A percentile compares a stretch with the other conserved stretches of the same genome.
Conservation (phyloP, 768 basidiomycete genomes). For the Tephrocybe sp. region DNA sequence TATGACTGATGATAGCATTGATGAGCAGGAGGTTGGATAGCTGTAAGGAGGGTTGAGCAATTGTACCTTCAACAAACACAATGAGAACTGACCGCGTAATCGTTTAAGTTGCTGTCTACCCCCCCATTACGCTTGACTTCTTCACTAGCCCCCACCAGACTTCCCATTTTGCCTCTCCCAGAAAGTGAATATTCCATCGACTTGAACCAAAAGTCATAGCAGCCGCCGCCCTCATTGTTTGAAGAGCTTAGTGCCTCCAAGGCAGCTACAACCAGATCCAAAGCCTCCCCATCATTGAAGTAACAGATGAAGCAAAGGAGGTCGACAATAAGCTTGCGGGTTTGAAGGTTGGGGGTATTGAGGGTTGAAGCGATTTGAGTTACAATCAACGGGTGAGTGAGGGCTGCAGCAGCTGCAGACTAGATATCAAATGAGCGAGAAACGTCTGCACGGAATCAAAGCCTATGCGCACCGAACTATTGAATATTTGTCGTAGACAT, state of each 20-base stretch:
- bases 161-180: conserved; percentile 93
- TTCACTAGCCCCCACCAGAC: conserved; percentile 90
- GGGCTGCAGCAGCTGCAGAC: conserved; percentile 69
- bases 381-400: conserved; percentile 70
- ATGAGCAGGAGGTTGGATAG: conserved; percentile 72
- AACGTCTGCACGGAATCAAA: conserved; percentile 8
- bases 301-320: conserved; percentile 73
- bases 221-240: conserved; percentile 58
- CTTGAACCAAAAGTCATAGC: conserved; percentile 89
- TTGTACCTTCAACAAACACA: conserved; percentile 4
- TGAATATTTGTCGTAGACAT: conserved; percentile 81
- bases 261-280: conserved; percentile 69
- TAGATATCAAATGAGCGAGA: conserved; percentile 23
- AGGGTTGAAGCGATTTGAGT: conserved; percentile 79
- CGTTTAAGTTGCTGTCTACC: conserved; percentile 67
- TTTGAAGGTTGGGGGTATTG: conserved; percentile 75
- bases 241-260: conserved; percentile 70
- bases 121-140: conserved; percentile 73
- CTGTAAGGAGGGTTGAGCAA: conserved; percentile 23
- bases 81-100: conserved; percentile 69
- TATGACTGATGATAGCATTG: conserved; percentile 57
- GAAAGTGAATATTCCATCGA: conserved; percentile 71
- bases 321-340: conserved; percentile 77
- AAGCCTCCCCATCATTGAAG: conserved; percentile 57
- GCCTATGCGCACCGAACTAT: conserved; percentile 44